Base-by-base conservation (phyloP, 371 early-diverging fungal species). In the Mucor plumbeus region DNA sequence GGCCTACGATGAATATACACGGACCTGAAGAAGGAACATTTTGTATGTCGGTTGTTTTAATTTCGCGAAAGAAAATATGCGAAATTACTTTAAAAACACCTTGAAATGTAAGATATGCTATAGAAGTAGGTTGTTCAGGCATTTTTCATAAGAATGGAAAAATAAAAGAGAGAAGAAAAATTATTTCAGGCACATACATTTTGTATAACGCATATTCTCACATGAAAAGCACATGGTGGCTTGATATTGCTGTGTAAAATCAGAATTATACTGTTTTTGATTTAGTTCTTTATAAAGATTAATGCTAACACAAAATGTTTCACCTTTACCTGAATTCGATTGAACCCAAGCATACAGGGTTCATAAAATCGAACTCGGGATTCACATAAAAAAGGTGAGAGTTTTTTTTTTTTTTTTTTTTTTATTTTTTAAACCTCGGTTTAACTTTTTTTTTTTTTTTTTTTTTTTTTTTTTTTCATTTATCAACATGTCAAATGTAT, bases 1-100 rank as follows among this genome's bases (percentile, higher is more conserved):
- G 97, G 1, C 95, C 98, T 3, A 90, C 95, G 40, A 95, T 94
- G 77, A 98, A 98, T 58, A 98, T 92, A 55, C 96, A 92, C 5
- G 97, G 96, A 0, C 95, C 96, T 19, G 85, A 78, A 48, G 71
- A 65, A 5, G 99, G 99, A 39, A 98, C 90, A 65, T 88, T 82
- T 75, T 97, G 94, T 33, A 87, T 76, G 65, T 96, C 96, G 26
- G 96, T 88, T 7, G 88, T 85, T 63, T 88, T 88, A 61, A 98
- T 90, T 74, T 97, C 97, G 14, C 95, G 85, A 76, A 96, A 95
- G 73, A 96, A 96, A 70, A 94, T 82, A 56, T 89, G 86, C 15
- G 94, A 78, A 11, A 90, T 77, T 7, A 79, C 61, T 43, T 69
- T 70, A 61, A 90, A 88, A 39, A 87, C 68, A 33, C 68, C 74